Evolutionary conservation across 1,284 basidiomycete species (phyloP).

Genomic region (Fomitopsis betulina): DNA sequence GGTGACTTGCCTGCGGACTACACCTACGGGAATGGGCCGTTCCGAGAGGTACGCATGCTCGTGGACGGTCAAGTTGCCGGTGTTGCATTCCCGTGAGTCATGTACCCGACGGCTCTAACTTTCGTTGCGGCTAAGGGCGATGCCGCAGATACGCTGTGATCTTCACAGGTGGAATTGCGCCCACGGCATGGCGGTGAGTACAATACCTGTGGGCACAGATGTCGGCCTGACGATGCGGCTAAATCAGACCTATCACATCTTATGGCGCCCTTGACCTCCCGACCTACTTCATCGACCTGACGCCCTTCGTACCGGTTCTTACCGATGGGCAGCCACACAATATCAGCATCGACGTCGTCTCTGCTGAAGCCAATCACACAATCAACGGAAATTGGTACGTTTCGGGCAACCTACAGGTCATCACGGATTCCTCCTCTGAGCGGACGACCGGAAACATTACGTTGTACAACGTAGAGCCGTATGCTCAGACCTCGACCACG

Average conservation of each 20-base stretch:
- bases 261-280: constrained; percentile 78
- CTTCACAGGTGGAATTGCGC: constrained; percentile 78
- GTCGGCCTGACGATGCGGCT: background rate
- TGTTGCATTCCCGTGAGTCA: constrained; percentile 60
- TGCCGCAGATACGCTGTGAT: constrained; percentile 50
- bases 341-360: constrained; percentile 68
- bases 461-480: constrained; percentile 49
- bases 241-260: constrained; percentile 63
- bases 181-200: constrained; percentile 63
- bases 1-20: constrained; percentile 47
- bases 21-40: constrained; percentile 61
- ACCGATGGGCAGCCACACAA: constrained; percentile 65
- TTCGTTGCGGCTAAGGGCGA: background rate
- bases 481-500: constrained; percentile 45
- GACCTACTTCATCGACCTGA: constrained; percentile 74
- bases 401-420: constrained; percentile 66
- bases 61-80: constrained; percentile 75
- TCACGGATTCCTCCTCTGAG: constrained; percentile 55
- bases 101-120: background rate
- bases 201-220: background rate
- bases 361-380: constrained; percentile 60
- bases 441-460: constrained; percentile 68
- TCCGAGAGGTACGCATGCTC: constrained; percentile 76
- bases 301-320: constrained; percentile 71
- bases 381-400: constrained; percentile 77